phyloP scores from a whole-genome alignment of 2,329 filamentous ascomycete species.

The Sclerotinia trifoliorum region DNA sequence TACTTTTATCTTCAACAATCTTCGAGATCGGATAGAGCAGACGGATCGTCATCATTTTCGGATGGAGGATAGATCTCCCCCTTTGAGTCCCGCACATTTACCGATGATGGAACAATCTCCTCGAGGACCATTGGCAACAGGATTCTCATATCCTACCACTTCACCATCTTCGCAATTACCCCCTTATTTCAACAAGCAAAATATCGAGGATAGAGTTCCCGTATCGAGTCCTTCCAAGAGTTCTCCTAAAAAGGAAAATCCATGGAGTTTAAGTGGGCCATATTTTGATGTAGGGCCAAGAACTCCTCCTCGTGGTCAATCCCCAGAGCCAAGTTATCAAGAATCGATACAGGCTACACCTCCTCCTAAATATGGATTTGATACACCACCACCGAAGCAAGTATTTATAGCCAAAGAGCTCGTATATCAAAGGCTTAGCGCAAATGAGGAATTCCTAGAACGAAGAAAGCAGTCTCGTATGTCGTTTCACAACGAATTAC shows the following conservation, averaged over 20 bases:
- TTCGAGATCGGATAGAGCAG: conserved; percentile 28
- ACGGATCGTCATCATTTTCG: conserved; percentile 22
- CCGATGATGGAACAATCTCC: conserved; percentile 5
- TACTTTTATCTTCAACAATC: conserved; percentile 32
- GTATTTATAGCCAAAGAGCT: conserved; percentile 34
- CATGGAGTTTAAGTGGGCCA: conserved; percentile 21
- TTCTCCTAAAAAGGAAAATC: conserved; percentile 8
- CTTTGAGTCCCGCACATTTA: conserved; percentile 16
- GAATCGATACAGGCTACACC: conserved; percentile 16
- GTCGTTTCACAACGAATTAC: conserved; percentile 33
- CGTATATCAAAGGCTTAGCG: conserved; percentile 30
- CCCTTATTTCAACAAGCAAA: neutral
- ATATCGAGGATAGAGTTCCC: neutral
- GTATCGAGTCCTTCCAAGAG: neutral
- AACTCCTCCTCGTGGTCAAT: conserved; percentile 24
- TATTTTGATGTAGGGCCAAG: conserved; percentile 26
- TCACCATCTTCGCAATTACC: neutral
- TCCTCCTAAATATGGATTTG: conserved; percentile 23
- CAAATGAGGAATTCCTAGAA: conserved; percentile 37
- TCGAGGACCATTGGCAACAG: neutral
- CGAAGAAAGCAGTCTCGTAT: conserved; percentile 33
- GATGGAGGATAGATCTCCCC: conserved; percentile 20
- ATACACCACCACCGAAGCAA: conserved; percentile 27
- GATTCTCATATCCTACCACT: neutral
- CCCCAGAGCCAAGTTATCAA: conserved; percentile 17